Evolutionary conservation across 768 basidiomycete genomes (phyloP).

Genomic region (Russula virescens): DNA sequence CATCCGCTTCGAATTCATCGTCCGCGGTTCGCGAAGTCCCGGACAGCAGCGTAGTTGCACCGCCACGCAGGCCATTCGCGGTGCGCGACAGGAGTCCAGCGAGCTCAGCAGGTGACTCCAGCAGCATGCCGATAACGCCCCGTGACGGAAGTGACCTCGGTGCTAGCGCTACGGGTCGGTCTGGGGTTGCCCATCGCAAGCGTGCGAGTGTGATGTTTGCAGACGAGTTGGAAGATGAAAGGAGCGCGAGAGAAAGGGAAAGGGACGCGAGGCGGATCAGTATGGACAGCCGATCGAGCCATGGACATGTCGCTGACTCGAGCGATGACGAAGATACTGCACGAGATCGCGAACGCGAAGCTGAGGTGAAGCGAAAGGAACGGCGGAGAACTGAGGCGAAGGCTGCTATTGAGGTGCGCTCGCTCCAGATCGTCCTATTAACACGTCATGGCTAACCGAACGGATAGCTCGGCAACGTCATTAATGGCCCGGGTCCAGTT

Average conservation of each 20-base stretch:
- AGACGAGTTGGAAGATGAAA: constrained; percentile 36
- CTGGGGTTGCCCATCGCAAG: constrained; percentile 39
- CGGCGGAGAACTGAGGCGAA: constrained; percentile 77
- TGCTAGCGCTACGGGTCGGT: constrained; percentile 23
- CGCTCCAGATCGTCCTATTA: constrained; percentile 26
- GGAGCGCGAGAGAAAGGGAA: constrained; percentile 31
- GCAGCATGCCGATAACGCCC: constrained; percentile 72
- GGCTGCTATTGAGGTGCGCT: constrained; percentile 79
- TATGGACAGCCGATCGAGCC: constrained; percentile 6
- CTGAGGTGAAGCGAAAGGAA: constrained; percentile 59
- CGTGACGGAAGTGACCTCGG: constrained; percentile 66
- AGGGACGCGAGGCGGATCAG: constrained; percentile 25
- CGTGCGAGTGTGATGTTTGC: constrained; percentile 67
- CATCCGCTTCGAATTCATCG: background rate
- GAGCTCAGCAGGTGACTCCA: constrained; percentile 82
- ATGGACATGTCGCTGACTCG: background rate
- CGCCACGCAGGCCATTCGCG: constrained; percentile 51
- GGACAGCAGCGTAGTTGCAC: background rate
- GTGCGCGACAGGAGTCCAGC: constrained; percentile 61
- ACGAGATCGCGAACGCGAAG: constrained; percentile 25
- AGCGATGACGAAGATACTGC: constrained; percentile 8
- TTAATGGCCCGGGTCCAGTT: constrained; percentile 69
- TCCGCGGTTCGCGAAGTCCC: background rate
- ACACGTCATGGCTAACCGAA: background rate
- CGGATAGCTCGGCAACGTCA: constrained; percentile 74